Evolutionary conservation across 129 eudicot genomes (phyloP).

Genomic region (Artemisia argyi): DNA sequence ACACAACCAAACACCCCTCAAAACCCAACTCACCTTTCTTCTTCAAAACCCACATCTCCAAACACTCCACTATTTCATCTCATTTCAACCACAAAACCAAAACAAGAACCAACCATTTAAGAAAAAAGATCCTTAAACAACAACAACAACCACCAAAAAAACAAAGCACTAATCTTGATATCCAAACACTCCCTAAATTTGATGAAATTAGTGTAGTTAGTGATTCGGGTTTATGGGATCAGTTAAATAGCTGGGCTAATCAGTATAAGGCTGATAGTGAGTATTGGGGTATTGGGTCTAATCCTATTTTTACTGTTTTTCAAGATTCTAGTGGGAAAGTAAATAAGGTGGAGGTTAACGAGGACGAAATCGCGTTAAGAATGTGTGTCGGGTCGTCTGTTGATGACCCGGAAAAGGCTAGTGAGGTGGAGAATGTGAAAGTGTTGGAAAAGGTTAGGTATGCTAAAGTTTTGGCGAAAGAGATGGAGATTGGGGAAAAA

Average conservation of each 20-base stretch:
- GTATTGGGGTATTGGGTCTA: too few relatives aligned
- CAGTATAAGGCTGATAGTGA: constrained; percentile 39
- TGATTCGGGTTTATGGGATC: constrained; percentile 40
- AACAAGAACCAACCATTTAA: too few relatives aligned
- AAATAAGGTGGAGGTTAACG: too few relatives aligned
- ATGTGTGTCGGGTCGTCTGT: too few relatives aligned
- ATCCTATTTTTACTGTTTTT: constrained; percentile 14
- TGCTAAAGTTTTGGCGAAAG: constrained; percentile 12
- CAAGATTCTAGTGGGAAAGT: constrained; percentile 57
- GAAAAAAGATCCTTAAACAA: constrained; percentile 45
- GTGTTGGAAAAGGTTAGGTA: constrained; percentile 42
- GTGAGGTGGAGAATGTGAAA: constrained; percentile 59
- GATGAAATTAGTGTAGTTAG: constrained; percentile 6
- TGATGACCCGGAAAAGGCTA: too few relatives aligned
- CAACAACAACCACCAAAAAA: constrained; percentile 42
- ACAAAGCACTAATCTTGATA: background rate
- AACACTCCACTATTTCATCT: too few relatives aligned
- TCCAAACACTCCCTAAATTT: too few relatives aligned
- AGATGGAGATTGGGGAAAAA: constrained; percentile 24
- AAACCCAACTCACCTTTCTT: too few relatives aligned
- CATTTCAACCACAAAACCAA: too few relatives aligned
- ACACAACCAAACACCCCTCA: too few relatives aligned
- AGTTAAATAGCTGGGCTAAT: constrained; percentile 63
- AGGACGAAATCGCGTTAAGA: too few relatives aligned
- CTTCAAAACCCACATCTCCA: too few relatives aligned